phyloP scores from a whole-genome alignment of 495 filamentous ascomycete genomes.

The Friedmanniomyces simplex region DNA sequence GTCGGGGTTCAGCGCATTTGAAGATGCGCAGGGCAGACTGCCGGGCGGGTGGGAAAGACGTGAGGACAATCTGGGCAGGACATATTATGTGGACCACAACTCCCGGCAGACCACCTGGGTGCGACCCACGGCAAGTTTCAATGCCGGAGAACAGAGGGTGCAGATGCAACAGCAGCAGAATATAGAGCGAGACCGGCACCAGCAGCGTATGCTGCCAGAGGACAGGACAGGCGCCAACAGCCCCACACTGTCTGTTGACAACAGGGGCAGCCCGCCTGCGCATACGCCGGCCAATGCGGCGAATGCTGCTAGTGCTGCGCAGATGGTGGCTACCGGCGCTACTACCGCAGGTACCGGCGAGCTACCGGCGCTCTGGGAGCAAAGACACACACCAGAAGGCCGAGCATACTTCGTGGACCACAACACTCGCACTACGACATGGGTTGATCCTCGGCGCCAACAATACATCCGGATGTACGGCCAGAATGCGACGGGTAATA shows the following conservation, averaged over 20 bases:
- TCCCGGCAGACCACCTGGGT: conserved; percentile 95
- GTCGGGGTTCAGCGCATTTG: conserved; percentile 73
- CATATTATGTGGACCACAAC: conserved; percentile 99
- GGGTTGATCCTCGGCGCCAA: conserved; percentile 97
- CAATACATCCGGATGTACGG: conserved; percentile 99
- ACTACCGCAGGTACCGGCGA: conserved; percentile 93
- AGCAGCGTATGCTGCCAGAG: conserved; percentile 90
- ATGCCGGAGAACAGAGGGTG: conserved; percentile 62
- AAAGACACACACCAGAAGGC: conserved; percentile 88
- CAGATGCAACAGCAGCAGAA: conserved; percentile 82
- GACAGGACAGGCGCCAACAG: conserved; percentile 92
- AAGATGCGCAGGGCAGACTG: conserved; percentile 84
- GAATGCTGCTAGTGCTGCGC: conserved; percentile 47
- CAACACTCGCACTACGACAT: conserved; percentile 95
- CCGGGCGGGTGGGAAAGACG: conserved; percentile 92
- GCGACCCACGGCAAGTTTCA: conserved; percentile 71
- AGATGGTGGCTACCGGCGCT: conserved; percentile 89
- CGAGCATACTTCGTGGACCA: conserved; percentile 98
- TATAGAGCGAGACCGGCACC: conserved; percentile 81
- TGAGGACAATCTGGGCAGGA: conserved; percentile 90
- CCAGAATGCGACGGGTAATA: conserved; percentile 60
- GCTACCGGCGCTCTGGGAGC: conserved; percentile 92
- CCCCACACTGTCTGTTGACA: conserved; percentile 59
- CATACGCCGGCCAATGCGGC: conserved; percentile 33
- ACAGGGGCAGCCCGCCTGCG: conserved; percentile 31